These are phyloP conservation scores for Calonectria crousiana DNA, from an alignment of 2,329 filamentous ascomycete genomes.

Conservation along the genomic window DNA sequence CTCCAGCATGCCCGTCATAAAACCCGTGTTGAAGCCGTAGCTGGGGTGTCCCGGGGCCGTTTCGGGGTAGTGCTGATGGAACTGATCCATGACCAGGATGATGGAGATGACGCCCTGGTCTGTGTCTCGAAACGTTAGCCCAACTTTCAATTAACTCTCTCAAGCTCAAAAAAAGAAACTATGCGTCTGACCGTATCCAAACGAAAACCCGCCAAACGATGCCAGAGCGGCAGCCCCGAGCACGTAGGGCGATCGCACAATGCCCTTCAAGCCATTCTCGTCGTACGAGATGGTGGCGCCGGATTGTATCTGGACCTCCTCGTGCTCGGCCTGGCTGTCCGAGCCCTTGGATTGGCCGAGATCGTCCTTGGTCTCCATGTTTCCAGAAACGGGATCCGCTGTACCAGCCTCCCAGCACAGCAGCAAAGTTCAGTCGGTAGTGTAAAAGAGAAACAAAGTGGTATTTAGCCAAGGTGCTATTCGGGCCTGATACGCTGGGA, in stretches of 20 bases:
- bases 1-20: conserved; percentile 58
- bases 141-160: too few species aligned
- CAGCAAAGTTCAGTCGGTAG: background rate
- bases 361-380: conserved; percentile 30
- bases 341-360: conserved; percentile 15
- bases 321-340: conserved; percentile 30
- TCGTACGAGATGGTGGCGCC: conserved; percentile 29
- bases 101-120: conserved; percentile 54
- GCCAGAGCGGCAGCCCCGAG: conserved; percentile 57
- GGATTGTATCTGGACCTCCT: background rate
- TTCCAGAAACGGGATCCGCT: background rate
- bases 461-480: background rate
- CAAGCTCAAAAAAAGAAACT: too few species aligned
- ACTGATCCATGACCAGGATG: conserved; percentile 59
- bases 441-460: background rate
- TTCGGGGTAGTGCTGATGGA: conserved; percentile 53
- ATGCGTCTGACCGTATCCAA: conserved; percentile 24
- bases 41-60: conserved; percentile 32
- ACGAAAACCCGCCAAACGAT: conserved; percentile 45
- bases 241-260: conserved; percentile 54
- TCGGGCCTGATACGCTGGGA: background rate
- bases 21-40: conserved; percentile 41
- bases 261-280: conserved; percentile 50
- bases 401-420: background rate
- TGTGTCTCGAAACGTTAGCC: background rate